A percentile compares a stretch with the other conserved stretches of the same genome.
Evolutionary conservation across 352 stramenopile genomes (phyloP).

Genomic region (Pythium scleroteichum): DNA sequence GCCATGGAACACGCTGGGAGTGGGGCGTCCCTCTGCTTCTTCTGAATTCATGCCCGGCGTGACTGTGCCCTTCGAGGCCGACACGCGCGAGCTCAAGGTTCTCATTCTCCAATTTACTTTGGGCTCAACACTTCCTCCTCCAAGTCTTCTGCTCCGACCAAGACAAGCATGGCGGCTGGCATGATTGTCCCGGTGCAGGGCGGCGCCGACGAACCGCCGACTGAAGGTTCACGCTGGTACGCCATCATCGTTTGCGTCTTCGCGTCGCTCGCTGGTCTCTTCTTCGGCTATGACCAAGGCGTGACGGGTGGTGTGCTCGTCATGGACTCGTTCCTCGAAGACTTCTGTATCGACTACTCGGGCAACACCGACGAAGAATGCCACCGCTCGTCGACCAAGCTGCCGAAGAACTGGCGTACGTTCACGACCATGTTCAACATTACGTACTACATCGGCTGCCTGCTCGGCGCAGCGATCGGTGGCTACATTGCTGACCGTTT

Average conservation of each 20-base stretch:
- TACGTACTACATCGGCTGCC: conserved; percentile 27
- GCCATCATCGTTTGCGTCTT: conserved; percentile 29
- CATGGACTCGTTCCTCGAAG: conserved; percentile 29
- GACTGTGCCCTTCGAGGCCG: background rate
- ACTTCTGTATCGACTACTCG: conserved; percentile 27
- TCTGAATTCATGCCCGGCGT: too few relatives aligned
- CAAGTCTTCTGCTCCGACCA: background rate
- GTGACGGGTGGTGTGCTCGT: conserved; percentile 30
- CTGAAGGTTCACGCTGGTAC: conserved; percentile 28
- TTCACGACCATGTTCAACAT: conserved; percentile 29
- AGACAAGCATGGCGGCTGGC: conserved; percentile 16
- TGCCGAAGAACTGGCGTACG: conserved; percentile 26
- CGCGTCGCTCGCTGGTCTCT: conserved; percentile 29
- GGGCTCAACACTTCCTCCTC: background rate
- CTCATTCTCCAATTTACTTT: conserved; percentile 12
- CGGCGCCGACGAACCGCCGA: conserved; percentile 17
- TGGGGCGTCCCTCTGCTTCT: too few relatives aligned
- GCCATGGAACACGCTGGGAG: too few relatives aligned
- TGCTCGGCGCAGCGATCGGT: conserved; percentile 24
- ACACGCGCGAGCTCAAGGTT: background rate
- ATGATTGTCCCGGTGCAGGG: conserved; percentile 10
- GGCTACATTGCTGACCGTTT: conserved; percentile 26
- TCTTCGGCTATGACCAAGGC: conserved; percentile 31
- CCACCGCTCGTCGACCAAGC: conserved; percentile 18
- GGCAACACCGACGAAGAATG: conserved; percentile 21